Evolutionary conservation across 352 stramenopile species (phyloP).

Genomic region (Pseudoperonospora humuli): DNA sequence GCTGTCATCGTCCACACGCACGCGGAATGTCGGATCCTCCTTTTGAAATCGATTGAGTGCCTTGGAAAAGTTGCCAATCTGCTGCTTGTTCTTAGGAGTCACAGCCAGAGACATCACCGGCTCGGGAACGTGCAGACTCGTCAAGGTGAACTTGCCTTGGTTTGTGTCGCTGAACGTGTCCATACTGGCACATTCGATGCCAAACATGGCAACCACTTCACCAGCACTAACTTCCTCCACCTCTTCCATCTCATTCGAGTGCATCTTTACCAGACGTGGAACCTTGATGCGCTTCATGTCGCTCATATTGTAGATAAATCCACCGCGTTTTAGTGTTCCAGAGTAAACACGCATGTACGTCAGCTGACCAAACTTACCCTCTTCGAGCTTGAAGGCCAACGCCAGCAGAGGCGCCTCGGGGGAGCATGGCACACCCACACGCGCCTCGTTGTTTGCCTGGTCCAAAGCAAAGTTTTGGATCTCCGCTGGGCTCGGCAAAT

Average conservation of each 20-base stretch:
- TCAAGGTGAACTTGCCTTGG: conserved; percentile 90
- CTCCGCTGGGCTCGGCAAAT: conserved; percentile 93
- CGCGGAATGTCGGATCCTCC: conserved; percentile 97
- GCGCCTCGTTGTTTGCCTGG: conserved; percentile 87
- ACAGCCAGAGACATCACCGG: conserved; percentile 97
- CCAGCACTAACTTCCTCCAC: conserved; percentile 91
- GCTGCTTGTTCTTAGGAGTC: conserved; percentile 92
- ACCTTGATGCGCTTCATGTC: conserved; percentile 94
- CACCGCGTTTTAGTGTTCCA: conserved; percentile 75
- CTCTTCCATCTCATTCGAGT: conserved; percentile 99
- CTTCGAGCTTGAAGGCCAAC: conserved; percentile 99
- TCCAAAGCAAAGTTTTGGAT: conserved; percentile 95
- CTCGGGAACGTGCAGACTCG: conserved; percentile 96
- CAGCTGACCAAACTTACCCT: conserved; percentile 97
- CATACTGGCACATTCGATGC: conserved; percentile 98
- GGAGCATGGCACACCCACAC: conserved; percentile 81
- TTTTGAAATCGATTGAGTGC: conserved; percentile 93
- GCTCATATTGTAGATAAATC: conserved; percentile 86
- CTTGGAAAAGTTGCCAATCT: conserved; percentile 96
- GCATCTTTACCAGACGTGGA: conserved; percentile 97
- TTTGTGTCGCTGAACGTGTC: conserved; percentile 94
- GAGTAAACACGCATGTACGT: conserved; percentile 97
- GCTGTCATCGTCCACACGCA: conserved; percentile 93
- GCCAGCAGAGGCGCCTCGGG: conserved; percentile 90
- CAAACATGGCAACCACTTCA: conserved; percentile 98